These are phyloP conservation scores for Diaporthe citrichinensis DNA, from an alignment of 2,329 filamentous ascomycete species.

Conservation along the genomic window DNA sequence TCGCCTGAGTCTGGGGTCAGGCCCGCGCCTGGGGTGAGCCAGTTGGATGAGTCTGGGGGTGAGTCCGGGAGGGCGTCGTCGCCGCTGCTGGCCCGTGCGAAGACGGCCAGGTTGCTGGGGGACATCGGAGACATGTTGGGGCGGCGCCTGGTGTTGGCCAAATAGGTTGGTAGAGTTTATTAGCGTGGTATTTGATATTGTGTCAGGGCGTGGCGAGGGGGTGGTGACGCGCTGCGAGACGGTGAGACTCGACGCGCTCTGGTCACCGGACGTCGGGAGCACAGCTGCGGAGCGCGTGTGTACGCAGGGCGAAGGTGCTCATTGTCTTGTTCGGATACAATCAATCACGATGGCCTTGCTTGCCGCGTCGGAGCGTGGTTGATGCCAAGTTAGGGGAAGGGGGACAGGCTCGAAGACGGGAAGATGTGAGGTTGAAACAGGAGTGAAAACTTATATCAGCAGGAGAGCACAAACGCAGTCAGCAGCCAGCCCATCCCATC, in stretches of 20 bases:
- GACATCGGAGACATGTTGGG: conserved; percentile 10
- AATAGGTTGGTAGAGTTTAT: not conserved
- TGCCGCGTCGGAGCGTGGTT: not conserved
- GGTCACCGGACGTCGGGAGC: conserved; percentile 17
- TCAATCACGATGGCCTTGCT: not conserved
- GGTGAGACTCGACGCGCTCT: not conserved
- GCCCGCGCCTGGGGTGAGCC: conserved; percentile 24
- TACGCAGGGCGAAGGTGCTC: not conserved
- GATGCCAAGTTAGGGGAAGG: not conserved
- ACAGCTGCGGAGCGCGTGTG: not conserved
- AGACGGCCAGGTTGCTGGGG: not conserved
- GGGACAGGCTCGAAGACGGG: not conserved
- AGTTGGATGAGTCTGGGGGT: not conserved
- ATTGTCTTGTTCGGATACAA: not conserved
- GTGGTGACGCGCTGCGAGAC: not conserved
- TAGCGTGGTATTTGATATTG: not conserved
- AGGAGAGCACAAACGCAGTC: not conserved
- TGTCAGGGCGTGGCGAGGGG: not conserved
- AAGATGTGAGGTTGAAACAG: conserved; percentile 7
- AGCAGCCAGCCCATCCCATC: not conserved
- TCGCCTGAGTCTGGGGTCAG: conserved; percentile 16
- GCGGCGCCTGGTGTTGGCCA: not conserved
- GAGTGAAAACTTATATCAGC: conserved; percentile 28
- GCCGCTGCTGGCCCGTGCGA: not conserved
- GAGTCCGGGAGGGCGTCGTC: conserved; percentile 8